A percentile compares a stretch with the other conserved stretches of the same genome.
Evolutionary conservation across 164 flowering plant genomes (phyloP).

Genomic region (Stephania cephalantha): DNA sequence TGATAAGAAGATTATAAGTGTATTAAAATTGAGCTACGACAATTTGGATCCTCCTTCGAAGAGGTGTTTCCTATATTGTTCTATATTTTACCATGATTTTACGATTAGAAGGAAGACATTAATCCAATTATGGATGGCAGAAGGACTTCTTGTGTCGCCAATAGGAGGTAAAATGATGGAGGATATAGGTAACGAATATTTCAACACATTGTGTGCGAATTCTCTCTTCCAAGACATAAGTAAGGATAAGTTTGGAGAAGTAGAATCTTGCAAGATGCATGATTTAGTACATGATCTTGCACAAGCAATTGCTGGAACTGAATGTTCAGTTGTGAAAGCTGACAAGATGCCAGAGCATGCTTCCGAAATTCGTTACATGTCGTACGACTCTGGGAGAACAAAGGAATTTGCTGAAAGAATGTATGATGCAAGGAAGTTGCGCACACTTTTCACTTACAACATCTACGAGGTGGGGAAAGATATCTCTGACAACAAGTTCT

Average conservation of each 20-base stretch:
- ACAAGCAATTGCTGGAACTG: background rate
- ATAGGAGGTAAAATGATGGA: background rate
- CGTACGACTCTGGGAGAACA: background rate
- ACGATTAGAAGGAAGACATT: background rate
- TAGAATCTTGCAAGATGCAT: background rate
- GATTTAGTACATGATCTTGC: background rate
- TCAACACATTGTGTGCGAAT: background rate
- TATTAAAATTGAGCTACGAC: background rate
- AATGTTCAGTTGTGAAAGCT: background rate
- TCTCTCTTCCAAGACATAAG: background rate
- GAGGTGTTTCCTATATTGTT: background rate
- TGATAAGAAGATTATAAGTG: background rate
- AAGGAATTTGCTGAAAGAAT: background rate
- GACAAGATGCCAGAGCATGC: background rate
- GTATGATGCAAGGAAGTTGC: background rate
- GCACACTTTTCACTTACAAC: background rate
- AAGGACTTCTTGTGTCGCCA: background rate
- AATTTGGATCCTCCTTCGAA: background rate
- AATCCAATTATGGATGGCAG: background rate
- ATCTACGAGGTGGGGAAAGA: background rate
- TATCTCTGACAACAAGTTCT: background rate
- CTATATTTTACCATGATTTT: background rate
- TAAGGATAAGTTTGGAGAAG: background rate
- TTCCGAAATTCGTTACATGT: background rate
- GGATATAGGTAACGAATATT: background rate